phyloP scores from a whole-genome alignment of 176 grass and related monocot species.

The Areca catechu region DNA sequence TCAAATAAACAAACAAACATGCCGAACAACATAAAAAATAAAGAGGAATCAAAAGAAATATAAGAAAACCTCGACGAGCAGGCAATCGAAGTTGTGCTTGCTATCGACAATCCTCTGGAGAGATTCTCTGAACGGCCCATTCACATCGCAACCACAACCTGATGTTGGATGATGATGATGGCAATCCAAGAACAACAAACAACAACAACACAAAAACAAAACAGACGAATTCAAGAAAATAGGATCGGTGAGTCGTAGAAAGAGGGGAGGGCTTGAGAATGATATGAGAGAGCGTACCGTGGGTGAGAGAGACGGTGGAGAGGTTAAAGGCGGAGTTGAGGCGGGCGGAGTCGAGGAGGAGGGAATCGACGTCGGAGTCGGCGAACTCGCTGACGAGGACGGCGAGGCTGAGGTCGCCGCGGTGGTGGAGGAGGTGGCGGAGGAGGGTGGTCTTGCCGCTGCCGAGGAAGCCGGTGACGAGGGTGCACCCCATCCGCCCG shows the following conservation, averaged over 20 bases:
- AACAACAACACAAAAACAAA: too few relatives aligned
- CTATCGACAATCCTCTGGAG: slow-evolving; percentile 12
- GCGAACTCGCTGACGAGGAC: slow-evolving; percentile 16
- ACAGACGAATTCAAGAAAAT: too few relatives aligned
- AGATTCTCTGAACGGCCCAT: slow-evolving; percentile 13
- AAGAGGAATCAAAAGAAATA: neutral
- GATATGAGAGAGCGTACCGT: neutral
- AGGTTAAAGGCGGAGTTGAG: slow-evolving; percentile 15
- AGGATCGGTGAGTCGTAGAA: too few relatives aligned
- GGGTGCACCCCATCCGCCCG: slow-evolving; percentile 13
- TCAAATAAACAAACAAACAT: slow-evolving; percentile 1
- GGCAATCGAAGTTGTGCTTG: slow-evolving; percentile 21
- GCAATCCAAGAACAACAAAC: too few relatives aligned
- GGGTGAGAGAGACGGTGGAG: slow-evolving; percentile 10
- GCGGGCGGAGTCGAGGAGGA: slow-evolving; percentile 11
- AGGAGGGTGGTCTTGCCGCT: slow-evolving; percentile 14
- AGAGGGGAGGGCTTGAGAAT: neutral
- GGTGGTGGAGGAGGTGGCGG: slow-evolving; percentile 9
- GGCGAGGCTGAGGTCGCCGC: slow-evolving; percentile 6
- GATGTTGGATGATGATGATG: neutral
- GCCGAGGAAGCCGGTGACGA: slow-evolving; percentile 13
- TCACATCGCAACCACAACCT: slow-evolving; percentile 13
- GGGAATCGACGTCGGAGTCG: slow-evolving; percentile 11
- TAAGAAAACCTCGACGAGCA: slow-evolving; percentile 10
- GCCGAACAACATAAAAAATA: neutral